phyloP scores from a whole-genome alignment of 495 filamentous ascomycete species.

The Acidomyces sp. region DNA sequence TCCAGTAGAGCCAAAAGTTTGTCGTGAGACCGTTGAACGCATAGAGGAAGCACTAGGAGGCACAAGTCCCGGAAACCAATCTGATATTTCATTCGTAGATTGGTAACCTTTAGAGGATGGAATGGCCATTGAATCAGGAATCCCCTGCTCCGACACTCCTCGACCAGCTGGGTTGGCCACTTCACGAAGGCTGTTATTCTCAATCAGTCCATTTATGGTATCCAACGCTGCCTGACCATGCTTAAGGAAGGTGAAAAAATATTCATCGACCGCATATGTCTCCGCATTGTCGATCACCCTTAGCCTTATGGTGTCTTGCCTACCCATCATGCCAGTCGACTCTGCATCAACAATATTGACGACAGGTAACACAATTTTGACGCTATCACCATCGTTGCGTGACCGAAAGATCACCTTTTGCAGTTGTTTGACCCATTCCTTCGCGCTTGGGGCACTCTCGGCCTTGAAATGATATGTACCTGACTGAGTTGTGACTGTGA shows the following conservation, averaged over 20 bases:
- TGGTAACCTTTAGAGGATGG: too few relatives aligned
- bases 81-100: too few relatives aligned
- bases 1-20: too few relatives aligned
- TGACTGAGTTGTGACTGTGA: slow-evolving; percentile 70
- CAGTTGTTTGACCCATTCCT: slow-evolving; percentile 91
- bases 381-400: slow-evolving; percentile 91
- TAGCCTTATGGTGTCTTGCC: slow-evolving; percentile 89
- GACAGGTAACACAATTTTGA: slow-evolving; percentile 87
- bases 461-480: slow-evolving; percentile 79
- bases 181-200: too few relatives aligned
- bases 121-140: too few relatives aligned
- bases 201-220: slow-evolving; percentile 60
- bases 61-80: too few relatives aligned
- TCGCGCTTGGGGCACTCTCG: slow-evolving; percentile 76
- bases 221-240: slow-evolving; percentile 74
- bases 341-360: slow-evolving; percentile 86
- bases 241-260: slow-evolving; percentile 92
- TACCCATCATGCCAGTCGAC: slow-evolving; percentile 79
- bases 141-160: too few relatives aligned
- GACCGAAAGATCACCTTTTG: slow-evolving; percentile 92
- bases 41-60: too few relatives aligned
- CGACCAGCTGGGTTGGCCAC: too few relatives aligned
- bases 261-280: slow-evolving; percentile 92
- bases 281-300: slow-evolving; percentile 84
- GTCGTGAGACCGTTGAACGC: too few relatives aligned